Percentiles rank a stretch among this genome's conserved stretches.
These are phyloP conservation scores for Xylaria curta DNA, from an alignment of 495 filamentous ascomycete species.

Conservation along the genomic window DNA sequence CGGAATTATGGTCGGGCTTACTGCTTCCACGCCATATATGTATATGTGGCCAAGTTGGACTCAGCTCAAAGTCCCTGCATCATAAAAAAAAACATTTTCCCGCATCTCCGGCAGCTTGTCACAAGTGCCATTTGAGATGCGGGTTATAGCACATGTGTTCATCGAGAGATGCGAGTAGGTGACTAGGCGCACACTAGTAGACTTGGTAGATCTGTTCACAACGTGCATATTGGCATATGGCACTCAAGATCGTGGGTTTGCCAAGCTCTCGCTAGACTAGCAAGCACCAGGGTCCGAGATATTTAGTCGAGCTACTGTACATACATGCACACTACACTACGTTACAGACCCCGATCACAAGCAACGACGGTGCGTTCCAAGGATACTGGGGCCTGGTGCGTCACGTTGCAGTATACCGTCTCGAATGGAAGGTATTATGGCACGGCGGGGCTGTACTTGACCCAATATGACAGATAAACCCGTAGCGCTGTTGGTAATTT, in stretches of 20 bases:
- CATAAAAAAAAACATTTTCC: background rate
- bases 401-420: conserved; percentile 22
- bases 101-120: background rate
- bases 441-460: background rate
- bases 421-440: background rate
- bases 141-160: conserved; percentile 14
- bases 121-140: background rate
- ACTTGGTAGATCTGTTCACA: conserved; percentile 17
- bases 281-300: conserved; percentile 10
- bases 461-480: background rate
- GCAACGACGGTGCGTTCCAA: conserved; percentile 11
- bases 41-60: background rate
- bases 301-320: conserved; percentile 4
- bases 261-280: conserved; percentile 20
- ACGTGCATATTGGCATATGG: conserved; percentile 20
- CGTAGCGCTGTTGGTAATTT: background rate
- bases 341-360: conserved; percentile 12
- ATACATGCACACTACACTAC: background rate
- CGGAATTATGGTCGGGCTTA: background rate
- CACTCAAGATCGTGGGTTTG: conserved; percentile 19
- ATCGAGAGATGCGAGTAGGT: background rate
- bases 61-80: background rate
- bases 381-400: conserved; percentile 3
- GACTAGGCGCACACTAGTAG: conserved; percentile 1
- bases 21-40: background rate